These are phyloP conservation scores for Aspergillus fructus DNA, from an alignment of 2,329 filamentous ascomycete species.

Conservation along the genomic window DNA sequence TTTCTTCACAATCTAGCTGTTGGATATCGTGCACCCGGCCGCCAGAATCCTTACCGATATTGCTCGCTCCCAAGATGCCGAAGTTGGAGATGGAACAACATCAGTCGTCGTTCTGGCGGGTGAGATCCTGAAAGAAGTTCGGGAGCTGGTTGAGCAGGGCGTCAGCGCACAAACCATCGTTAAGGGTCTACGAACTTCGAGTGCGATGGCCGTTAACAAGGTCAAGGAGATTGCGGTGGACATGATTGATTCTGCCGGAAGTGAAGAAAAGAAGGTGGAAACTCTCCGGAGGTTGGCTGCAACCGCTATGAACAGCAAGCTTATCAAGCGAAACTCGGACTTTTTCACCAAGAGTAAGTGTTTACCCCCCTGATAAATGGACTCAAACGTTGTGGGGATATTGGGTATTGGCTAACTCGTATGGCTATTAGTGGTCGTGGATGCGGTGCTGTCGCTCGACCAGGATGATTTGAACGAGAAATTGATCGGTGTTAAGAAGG, in stretches of 20 bases:
- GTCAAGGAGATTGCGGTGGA: constrained; percentile 92
- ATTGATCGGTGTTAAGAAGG: constrained; percentile 97
- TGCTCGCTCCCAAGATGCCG: constrained; percentile 96
- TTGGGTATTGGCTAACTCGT: constrained; percentile 15
- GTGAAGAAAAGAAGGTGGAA: constrained; percentile 82
- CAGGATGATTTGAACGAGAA: constrained; percentile 98
- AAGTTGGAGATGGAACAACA: constrained; percentile 97
- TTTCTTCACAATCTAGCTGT: constrained; percentile 59
- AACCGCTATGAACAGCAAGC: constrained; percentile 98
- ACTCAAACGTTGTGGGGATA: neutral
- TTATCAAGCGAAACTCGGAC: constrained; percentile 93
- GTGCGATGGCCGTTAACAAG: constrained; percentile 92
- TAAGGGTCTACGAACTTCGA: constrained; percentile 88
- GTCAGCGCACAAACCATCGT: constrained; percentile 97
- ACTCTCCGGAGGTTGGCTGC: constrained; percentile 86
- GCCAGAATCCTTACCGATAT: constrained; percentile 98
- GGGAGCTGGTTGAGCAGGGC: constrained; percentile 93
- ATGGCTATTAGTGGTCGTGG: constrained; percentile 77
- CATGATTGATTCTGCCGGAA: constrained; percentile 65
- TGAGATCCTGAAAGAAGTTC: constrained; percentile 95
- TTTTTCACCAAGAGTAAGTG: constrained; percentile 92
- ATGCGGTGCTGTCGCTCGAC: constrained; percentile 91
- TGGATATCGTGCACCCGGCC: constrained; percentile 97
- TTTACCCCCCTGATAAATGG: neutral
- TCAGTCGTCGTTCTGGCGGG: constrained; percentile 97